These are phyloP conservation scores for Ceratocystis eucalypticola DNA, from an alignment of 2,329 filamentous ascomycete genomes.

Conservation along the genomic window DNA sequence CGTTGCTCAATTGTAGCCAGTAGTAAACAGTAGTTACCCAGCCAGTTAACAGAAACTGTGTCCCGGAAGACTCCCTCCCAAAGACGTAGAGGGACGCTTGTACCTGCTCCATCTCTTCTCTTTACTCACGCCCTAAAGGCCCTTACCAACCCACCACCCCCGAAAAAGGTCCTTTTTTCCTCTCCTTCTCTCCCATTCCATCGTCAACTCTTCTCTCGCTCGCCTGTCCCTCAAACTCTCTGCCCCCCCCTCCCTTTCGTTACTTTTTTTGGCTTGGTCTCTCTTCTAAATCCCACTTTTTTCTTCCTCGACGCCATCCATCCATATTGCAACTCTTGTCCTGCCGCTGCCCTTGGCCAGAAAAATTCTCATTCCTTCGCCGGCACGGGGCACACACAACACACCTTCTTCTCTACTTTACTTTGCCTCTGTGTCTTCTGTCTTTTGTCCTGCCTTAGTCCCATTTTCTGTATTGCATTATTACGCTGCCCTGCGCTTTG, in stretches of 20 bases:
- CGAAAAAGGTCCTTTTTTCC: not conserved
- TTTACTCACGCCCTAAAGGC: not conserved
- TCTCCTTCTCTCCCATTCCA: constrained; percentile 12
- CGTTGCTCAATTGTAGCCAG: too few species aligned
- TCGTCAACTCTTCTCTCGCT: not conserved
- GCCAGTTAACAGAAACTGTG: not conserved
- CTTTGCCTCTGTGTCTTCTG: not conserved
- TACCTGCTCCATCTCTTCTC: not conserved
- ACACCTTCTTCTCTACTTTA: constrained; percentile 9
- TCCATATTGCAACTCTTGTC: not conserved
- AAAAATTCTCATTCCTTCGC: constrained; percentile 20
- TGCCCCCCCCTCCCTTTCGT: constrained; percentile 4
- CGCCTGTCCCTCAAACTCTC: not conserved
- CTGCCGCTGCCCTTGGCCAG: constrained; percentile 16
- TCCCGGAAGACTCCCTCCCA: not conserved
- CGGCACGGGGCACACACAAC: constrained; percentile 13
- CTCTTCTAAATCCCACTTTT: constrained; percentile 14
- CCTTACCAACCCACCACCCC: not conserved
- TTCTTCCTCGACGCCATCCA: constrained; percentile 10
- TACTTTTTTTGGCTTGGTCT: constrained; percentile 1
- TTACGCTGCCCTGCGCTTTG: constrained; percentile 3
- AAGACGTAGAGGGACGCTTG: not conserved
- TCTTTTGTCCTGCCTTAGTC: not conserved
- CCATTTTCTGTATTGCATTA: not conserved
- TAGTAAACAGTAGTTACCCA: too few species aligned